Percentiles rank a stretch among this genome's conserved stretches.
phyloP scores from a whole-genome alignment of 257 asterid species.

The Coffea canephora region DNA sequence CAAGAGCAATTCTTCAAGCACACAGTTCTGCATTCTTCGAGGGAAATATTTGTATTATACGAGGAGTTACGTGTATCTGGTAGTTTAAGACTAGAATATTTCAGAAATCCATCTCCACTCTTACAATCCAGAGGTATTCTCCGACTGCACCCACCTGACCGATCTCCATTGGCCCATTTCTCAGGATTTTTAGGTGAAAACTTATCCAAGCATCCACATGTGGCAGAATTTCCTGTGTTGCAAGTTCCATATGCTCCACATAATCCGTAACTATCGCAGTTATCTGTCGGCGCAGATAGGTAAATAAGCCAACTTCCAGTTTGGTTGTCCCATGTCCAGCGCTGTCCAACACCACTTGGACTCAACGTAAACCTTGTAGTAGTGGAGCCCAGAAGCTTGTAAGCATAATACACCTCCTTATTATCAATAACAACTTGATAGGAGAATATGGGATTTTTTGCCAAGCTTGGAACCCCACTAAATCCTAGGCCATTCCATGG shows the following conservation, averaged over 20 bases:
- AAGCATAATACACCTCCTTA: conserved; percentile 21
- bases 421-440: conserved; percentile 20
- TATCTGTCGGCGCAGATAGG: conserved; percentile 24
- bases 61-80: conserved; percentile 13
- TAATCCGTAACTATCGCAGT: conserved; percentile 32
- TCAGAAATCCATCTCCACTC: conserved; percentile 18
- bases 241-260: conserved; percentile 49
- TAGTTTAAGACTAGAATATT: conserved; percentile 15
- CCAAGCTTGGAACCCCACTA: conserved; percentile 27
- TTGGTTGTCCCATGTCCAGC: conserved; percentile 31
- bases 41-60: background rate
- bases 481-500: conserved; percentile 42
- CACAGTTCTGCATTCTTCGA: conserved; percentile 14
- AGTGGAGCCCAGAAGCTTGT: conserved; percentile 10
- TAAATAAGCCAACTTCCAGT: conserved; percentile 27
- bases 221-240: conserved; percentile 15
- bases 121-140: background rate
- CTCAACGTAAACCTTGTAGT: conserved; percentile 22
- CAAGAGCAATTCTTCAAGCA: conserved; percentile 29
- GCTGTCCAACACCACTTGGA: conserved; percentile 26
- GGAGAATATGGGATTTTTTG: conserved; percentile 10
- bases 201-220: conserved; percentile 35
- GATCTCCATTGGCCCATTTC: conserved; percentile 21
- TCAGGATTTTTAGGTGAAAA: conserved; percentile 28
- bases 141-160: conserved; percentile 26